Evolutionary conservation across 75 land plant species (phyloP).

Genomic region (Selaginella tamariscina): DNA sequence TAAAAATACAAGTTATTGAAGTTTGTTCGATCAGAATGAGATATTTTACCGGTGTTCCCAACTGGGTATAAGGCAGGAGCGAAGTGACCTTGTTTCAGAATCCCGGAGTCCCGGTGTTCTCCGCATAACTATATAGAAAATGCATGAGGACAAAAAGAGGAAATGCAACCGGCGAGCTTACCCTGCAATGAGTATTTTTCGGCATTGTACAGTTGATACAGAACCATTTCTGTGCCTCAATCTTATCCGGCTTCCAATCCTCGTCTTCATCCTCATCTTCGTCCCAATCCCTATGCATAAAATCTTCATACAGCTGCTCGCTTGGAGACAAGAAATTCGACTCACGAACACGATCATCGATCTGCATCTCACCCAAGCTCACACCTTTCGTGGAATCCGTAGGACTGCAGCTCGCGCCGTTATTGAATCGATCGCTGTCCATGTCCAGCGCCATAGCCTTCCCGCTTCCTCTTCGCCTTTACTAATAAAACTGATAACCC

Average conservation of each 20-base stretch:
- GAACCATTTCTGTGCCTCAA: constrained; percentile 25
- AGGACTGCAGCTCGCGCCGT: neutral
- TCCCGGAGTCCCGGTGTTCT: constrained; percentile 54
- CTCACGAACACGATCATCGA: neutral
- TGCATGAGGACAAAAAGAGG: neutral
- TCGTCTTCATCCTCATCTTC: constrained; percentile 44
- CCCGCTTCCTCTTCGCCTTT: neutral
- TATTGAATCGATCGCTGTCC: neutral
- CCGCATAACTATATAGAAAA: constrained; percentile 40
- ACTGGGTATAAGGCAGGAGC: constrained; percentile 28
- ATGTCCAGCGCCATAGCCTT: neutral
- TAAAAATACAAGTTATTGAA: no score
- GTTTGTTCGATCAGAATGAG: no score
- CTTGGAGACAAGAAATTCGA: neutral
- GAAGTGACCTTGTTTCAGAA: constrained; percentile 42
- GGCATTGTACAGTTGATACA: constrained; percentile 49
- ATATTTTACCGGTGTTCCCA: no score
- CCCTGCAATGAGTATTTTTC: constrained; percentile 32
- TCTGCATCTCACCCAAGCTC: neutral
- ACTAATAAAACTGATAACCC: neutral
- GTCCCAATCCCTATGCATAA: constrained; percentile 4
- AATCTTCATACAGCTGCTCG: neutral
- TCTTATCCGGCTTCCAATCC: constrained; percentile 40
- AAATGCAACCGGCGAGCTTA: constrained; percentile 12
- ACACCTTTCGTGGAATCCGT: neutral